Evolutionary conservation across 495 filamentous ascomycete species (phyloP).

Genomic region (Penicillium arizonense): DNA sequence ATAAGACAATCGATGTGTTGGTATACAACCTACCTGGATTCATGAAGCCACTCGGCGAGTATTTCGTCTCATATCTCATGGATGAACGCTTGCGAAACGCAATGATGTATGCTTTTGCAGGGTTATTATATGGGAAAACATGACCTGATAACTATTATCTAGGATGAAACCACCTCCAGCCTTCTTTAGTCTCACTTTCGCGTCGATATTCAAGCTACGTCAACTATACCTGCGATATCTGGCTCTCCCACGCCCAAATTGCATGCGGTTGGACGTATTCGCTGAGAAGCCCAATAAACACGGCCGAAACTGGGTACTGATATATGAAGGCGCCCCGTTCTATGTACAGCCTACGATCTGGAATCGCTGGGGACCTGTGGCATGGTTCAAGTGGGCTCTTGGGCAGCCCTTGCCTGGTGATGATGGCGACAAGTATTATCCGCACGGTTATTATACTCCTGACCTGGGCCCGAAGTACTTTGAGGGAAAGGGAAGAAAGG

Average conservation of each 20-base stretch:
- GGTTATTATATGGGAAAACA: no score
- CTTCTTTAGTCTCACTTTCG: slow-evolving; percentile 35
- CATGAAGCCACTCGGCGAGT: slow-evolving; percentile 43
- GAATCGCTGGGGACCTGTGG: slow-evolving; percentile 55
- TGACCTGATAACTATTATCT: neutral
- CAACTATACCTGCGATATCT: slow-evolving; percentile 53
- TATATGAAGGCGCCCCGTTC: slow-evolving; percentile 51
- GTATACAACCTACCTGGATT: slow-evolving; percentile 51
- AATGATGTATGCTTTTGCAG: slow-evolving; percentile 50
- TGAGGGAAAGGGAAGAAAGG: slow-evolving; percentile 53
- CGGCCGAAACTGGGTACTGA: slow-evolving; percentile 47
- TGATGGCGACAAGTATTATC: slow-evolving; percentile 53
- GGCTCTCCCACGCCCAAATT: slow-evolving; percentile 49
- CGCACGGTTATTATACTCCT: slow-evolving; percentile 54
- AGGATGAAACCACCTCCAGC: slow-evolving; percentile 45
- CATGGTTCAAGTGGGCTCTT: slow-evolving; percentile 47
- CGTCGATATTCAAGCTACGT: slow-evolving; percentile 41
- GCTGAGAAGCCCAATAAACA: slow-evolving; percentile 45
- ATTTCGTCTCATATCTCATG: slow-evolving; percentile 55
- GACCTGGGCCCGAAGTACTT: slow-evolving; percentile 59
- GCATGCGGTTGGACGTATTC: slow-evolving; percentile 45
- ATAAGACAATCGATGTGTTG: slow-evolving; percentile 56
- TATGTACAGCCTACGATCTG: slow-evolving; percentile 58
- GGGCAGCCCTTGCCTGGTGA: slow-evolving; percentile 60
- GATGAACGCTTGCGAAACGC: slow-evolving; percentile 58